Conservation (phyloP, 108 stramenopile species). For the Licmophora abbreviata region DNA sequence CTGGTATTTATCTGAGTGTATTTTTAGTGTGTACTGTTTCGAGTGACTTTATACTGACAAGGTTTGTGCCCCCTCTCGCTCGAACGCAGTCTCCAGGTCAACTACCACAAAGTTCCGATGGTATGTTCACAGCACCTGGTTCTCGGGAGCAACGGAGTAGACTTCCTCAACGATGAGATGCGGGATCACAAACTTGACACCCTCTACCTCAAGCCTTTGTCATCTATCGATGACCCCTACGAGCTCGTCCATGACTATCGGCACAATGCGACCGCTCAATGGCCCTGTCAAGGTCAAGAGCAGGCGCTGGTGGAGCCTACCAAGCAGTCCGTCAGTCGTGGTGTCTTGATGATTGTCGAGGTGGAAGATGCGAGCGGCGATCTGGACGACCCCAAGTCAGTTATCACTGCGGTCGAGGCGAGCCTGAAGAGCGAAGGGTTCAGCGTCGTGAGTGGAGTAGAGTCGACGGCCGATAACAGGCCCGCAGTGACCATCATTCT, state of each 20-base stretch:
- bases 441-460: conserved; percentile 13
- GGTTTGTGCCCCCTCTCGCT: neutral
- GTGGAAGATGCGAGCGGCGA: conserved; percentile 32
- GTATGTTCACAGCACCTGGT: conserved; percentile 68
- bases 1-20: neutral
- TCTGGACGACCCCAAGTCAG: conserved; percentile 12
- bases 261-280: conserved; percentile 32
- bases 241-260: conserved; percentile 58
- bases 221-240: conserved; percentile 39
- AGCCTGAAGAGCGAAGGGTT: conserved; percentile 34
- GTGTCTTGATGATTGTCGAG: conserved; percentile 60
- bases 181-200: conserved; percentile 18
- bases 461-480: conserved; percentile 19
- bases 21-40: too few species aligned
- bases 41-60: neutral
- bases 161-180: conserved; percentile 47
- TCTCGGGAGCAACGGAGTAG: conserved; percentile 63
- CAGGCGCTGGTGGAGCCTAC: conserved; percentile 24
- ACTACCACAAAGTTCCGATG: conserved; percentile 52
- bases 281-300: conserved; percentile 29
- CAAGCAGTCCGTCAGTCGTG: conserved; percentile 44
- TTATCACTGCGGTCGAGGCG: conserved; percentile 10
- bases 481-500: conserved; percentile 24
- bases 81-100: conserved; percentile 11
- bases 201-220: conserved; percentile 14